Evolutionary conservation across 2,329 filamentous ascomycete genomes (phyloP), one percentile per base, ranked within the genome.

Genomic region (Blumeriella jaapii): DNA sequence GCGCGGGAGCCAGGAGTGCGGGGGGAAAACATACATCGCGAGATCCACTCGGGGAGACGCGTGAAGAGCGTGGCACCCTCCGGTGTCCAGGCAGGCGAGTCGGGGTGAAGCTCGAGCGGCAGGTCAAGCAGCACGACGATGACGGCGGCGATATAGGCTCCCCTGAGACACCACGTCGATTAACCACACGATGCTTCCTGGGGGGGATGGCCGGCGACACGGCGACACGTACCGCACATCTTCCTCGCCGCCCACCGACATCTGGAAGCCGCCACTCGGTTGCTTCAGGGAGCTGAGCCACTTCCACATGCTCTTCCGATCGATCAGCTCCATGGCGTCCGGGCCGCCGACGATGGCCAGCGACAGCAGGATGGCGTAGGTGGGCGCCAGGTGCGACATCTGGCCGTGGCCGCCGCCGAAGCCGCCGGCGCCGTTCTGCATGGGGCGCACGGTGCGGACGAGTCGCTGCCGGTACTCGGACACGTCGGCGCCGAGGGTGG

Each of bases 351-450:
- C 81, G 43, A 86, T 71, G 15, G 80, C 74, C 33, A 98, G 65
- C 29, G 82, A 75, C 39, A 98, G 69, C 13, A 93, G 62, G 25
- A 79, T 71, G 30, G 87, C 86, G 66, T 96, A 98, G 1, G 82
- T 85, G 29, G 83, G 80, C 38, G 91, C 91, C 48, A 91, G 71
- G 60, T 98, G 91, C 34, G 84, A 86, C 47, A 74, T 68, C 56
- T 96, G 91, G 17, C 89, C 86, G 57, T 86, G 81, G n/a, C 91
- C 87, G 44, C 89, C 91, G 34, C 86, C 91, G 57, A 94, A 94
- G 2, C 91, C 91, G 32, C 91, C 91, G 11, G 67, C 68, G 14
- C 66, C 58, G 58, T 95, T 93, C 61, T 96, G 91, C 60, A 89
- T 78, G 28, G 83, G 74, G 30, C 68, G 69, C 32, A 91, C 78